phyloP scores from a whole-genome alignment of 148 eudicot genomes.

The Arctostaphylos glauca region DNA sequence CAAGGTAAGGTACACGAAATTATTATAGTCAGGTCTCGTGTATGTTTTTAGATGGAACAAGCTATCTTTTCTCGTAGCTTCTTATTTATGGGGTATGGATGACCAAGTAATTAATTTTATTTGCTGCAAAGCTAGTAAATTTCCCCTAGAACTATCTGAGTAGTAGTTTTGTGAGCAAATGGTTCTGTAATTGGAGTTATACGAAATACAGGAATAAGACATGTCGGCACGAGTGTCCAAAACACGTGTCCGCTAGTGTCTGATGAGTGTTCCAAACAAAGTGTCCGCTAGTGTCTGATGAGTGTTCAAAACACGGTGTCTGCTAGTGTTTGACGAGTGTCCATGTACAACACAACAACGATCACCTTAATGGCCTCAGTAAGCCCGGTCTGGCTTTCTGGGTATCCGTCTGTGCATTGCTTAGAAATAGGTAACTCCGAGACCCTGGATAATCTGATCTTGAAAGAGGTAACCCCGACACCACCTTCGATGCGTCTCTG shows the following conservation, averaged over 20 bases:
- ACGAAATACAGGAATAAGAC: not conserved
- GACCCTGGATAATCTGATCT: too few species aligned
- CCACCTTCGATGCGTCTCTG: not conserved
- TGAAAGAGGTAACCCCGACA: too few species aligned
- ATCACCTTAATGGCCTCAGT: too few species aligned
- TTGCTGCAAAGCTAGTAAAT: not conserved
- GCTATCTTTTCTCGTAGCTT: not conserved
- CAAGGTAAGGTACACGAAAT: conserved; percentile 43
- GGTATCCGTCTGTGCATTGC: too few species aligned
- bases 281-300: too few species aligned
- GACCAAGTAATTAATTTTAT: not conserved
- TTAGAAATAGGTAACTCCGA: too few species aligned
- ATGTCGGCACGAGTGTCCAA: not conserved
- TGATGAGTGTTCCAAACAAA: too few species aligned
- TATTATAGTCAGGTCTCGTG: not conserved
- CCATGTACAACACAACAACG: not conserved
- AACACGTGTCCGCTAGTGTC: too few species aligned
- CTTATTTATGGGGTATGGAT: not conserved
- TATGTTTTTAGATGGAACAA: not conserved
- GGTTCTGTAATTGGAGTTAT: not conserved
- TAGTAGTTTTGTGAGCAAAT: not conserved
- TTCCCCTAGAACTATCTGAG: not conserved
- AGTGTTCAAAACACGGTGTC: too few species aligned
- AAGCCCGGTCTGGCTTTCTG: too few species aligned
- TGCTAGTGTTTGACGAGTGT: not conserved